Base-by-base conservation (phyloP, 2,329 filamentous ascomycete genomes). In the Cordyceps militaris region DNA sequence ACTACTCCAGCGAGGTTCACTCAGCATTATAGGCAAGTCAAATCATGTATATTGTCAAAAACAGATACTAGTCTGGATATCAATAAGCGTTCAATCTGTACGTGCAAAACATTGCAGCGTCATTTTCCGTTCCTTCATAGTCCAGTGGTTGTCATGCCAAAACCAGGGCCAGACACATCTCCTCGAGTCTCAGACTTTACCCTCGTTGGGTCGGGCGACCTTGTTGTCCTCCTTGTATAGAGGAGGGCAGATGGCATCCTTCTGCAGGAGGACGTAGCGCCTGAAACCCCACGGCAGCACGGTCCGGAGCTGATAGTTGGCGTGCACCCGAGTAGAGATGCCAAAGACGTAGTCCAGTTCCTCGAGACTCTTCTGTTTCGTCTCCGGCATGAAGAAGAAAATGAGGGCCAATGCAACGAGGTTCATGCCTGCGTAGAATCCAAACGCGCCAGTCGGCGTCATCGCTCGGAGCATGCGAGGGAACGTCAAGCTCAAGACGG, bases 401-500 rank as follows among this genome's bases (percentile, higher is more conserved):
- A 87, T 86, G 74, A 88, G 80, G 24, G 82, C 59, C 16, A 86
- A 74, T 0, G 84, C 84, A 2, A 81, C 65, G 4, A 85, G 62
- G 61, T 88, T 88, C 8, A 87, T 70, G 0, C 71, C 81, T 14
- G 70, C 77, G 59, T 86, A 87, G 65, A 79, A 73, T 1, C 75
- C 73, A 62, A 83, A 83, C 0, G 80, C 75, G 2, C 80, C 80
- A 3, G 76, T 65, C 1, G 76, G 73, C 3, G 71, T 69, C 1
- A 80, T 61, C 10, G 67, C 64, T 2, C 68, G 67, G 11, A 85
- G 69, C 71, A 86, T 78, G 47, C 79, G 73, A 2, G 83, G 84
- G 64, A 85, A 84, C 0, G 83, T 86, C 55, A 88, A 0, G 81
- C 82, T 78, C 78, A 83, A 64, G 78, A 79, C 69, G 3, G 72